Percentiles rank a stretch among this genome's conserved stretches.
These are phyloP conservation scores for Aspergillus piperis DNA, from an alignment of 2,329 filamentous ascomycete genomes.

Conservation along the genomic window DNA sequence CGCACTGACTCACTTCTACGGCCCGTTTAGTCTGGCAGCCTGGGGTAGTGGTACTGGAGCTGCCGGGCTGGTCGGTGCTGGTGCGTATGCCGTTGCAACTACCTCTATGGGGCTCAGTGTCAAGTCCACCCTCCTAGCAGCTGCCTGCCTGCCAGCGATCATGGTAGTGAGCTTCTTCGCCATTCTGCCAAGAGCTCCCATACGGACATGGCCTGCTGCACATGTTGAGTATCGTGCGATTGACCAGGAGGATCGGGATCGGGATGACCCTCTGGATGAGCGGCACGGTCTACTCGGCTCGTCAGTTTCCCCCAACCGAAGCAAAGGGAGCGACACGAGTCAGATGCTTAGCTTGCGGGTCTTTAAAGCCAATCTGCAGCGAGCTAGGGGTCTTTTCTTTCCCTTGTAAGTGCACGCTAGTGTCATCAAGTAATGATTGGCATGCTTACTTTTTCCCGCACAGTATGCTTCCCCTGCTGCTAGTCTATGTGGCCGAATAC, in stretches of 20 bases:
- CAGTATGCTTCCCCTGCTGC: slow-evolving; percentile 82
- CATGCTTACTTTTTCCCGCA: slow-evolving; percentile 16
- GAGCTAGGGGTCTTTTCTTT: slow-evolving; percentile 70
- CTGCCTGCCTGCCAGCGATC: slow-evolving; percentile 74
- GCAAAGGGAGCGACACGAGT: slow-evolving; percentile 23
- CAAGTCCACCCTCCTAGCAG: slow-evolving; percentile 70
- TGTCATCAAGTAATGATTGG: background rate
- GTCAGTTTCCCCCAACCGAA: slow-evolving; percentile 18
- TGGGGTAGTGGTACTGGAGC: slow-evolving; percentile 94
- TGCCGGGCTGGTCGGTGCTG: slow-evolving; percentile 82
- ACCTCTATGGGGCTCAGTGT: slow-evolving; percentile 76
- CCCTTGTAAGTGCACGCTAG: slow-evolving; percentile 56
- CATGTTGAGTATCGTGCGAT: slow-evolving; percentile 58
- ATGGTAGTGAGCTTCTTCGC: slow-evolving; percentile 86
- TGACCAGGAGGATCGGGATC: slow-evolving; percentile 45
- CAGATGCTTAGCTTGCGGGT: slow-evolving; percentile 33
- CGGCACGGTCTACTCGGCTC: slow-evolving; percentile 33
- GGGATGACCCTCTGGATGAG: slow-evolving; percentile 30
- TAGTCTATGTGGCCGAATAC: slow-evolving; percentile 96
- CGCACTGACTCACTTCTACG: slow-evolving; percentile 90
- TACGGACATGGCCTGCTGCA: slow-evolving; percentile 52
- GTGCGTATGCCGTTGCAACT: slow-evolving; percentile 82
- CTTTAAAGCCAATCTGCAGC: slow-evolving; percentile 59
- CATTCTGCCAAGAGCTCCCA: slow-evolving; percentile 68
- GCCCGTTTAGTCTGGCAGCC: slow-evolving; percentile 78